Evolutionary conservation across 73 alveolate species (phyloP).

Genomic region (Blepharisma japonicum): DNA sequence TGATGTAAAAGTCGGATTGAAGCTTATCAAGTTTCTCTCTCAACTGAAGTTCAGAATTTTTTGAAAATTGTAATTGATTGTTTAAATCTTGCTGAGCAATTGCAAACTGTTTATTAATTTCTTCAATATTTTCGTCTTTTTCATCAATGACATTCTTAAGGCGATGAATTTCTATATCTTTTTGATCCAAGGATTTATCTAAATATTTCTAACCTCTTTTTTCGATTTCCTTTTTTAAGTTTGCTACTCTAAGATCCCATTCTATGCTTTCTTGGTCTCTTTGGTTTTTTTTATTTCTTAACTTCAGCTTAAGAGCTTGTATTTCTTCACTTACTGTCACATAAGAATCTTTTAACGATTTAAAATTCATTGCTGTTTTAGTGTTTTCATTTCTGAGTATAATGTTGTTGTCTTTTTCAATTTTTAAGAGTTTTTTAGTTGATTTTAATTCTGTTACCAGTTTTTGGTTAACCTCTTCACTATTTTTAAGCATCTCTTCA

Average conservation of each 20-base stretch:
- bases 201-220: background rate
- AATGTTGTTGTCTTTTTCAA: background rate
- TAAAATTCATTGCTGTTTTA: background rate
- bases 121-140: background rate
- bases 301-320: background rate
- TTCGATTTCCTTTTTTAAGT: background rate
- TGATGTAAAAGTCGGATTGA: background rate
- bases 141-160: background rate
- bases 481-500: background rate
- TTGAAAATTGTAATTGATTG: slow-evolving; percentile 4
- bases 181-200: background rate
- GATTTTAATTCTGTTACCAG: background rate
- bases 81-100: background rate
- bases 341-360: slow-evolving; percentile 6
- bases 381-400: background rate
- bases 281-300: background rate
- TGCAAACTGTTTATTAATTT: background rate
- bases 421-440: background rate
- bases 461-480: background rate
- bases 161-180: background rate
- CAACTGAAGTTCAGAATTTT: background rate
- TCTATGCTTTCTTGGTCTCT: background rate
- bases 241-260: background rate
- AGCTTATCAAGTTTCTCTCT: background rate
- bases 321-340: background rate